These are phyloP conservation scores for Hanseniaspora meyeri DNA, from an alignment of 805 yeast species.

Conservation along the genomic window DNA sequence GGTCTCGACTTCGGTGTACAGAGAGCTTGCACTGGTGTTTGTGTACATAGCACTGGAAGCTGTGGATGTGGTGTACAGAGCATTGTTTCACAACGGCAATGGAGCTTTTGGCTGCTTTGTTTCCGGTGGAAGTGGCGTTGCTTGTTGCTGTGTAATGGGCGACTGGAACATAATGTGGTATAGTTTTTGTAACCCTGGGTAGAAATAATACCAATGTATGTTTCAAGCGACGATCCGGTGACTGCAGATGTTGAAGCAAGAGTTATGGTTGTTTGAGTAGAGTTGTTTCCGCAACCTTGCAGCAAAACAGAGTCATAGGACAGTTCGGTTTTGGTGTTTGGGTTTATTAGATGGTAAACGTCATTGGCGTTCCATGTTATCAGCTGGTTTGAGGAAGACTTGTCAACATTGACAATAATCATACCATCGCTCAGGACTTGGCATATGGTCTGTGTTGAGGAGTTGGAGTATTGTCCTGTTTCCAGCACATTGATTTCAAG, in stretches of 20 bases:
- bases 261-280: not conserved
- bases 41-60: not conserved
- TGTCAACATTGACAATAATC: constrained; percentile 19
- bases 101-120: not conserved
- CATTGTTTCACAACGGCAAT: constrained; percentile 2
- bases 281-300: constrained; percentile 16
- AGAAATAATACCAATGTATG: constrained; percentile 6
- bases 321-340: constrained; percentile 16
- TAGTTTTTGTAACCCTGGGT: not conserved
- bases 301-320: constrained; percentile 18
- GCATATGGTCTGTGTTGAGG: constrained; percentile 15
- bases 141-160: not conserved
- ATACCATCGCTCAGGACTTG: constrained; percentile 20
- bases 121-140: constrained; percentile 4
- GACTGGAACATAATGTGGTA: constrained; percentile 9
- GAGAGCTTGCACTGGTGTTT: not conserved
- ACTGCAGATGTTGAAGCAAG: not conserved
- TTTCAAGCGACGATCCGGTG: constrained; percentile 1
- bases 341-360: constrained; percentile 20
- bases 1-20: constrained; percentile 7
- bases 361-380: constrained; percentile 21
- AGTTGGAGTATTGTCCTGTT: not conserved
- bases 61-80: not conserved
- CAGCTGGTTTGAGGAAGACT: constrained; percentile 15
- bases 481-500: constrained; percentile 16